These are phyloP conservation scores for Rubroboletus satanas DNA, from an alignment of 768 basidiomycete genomes.

Conservation along the genomic window DNA sequence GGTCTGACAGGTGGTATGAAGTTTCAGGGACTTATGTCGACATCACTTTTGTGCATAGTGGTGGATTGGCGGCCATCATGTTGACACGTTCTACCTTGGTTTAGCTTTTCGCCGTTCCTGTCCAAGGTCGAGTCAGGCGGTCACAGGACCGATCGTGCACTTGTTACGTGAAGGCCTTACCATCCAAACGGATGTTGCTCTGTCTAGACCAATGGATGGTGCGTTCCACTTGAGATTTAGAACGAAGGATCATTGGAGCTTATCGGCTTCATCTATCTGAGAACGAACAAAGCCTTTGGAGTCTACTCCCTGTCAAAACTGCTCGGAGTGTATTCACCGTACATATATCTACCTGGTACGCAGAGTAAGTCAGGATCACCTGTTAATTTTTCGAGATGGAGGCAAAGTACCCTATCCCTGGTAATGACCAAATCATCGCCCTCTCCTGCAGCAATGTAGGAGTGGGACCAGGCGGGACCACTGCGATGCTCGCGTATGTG, in stretches of 20 bases:
- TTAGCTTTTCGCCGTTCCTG: conserved; percentile 14
- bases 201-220: conserved; percentile 13
- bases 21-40: conserved; percentile 22
- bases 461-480: conserved; percentile 76
- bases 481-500: conserved; percentile 77
- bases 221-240: conserved; percentile 14
- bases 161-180: conserved; percentile 21
- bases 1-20: conserved; percentile 15
- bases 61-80: conserved; percentile 21
- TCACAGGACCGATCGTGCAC: conserved; percentile 10
- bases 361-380: conserved; percentile 18
- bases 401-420: conserved; percentile 31
- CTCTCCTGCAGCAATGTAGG: conserved; percentile 71
- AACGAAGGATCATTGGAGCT: conserved; percentile 23
- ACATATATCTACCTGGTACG: conserved; percentile 23
- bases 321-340: conserved; percentile 8
- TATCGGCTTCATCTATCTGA: conserved; percentile 22
- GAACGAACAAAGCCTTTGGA: conserved; percentile 15
- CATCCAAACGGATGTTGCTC: conserved; percentile 10
- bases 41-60: conserved; percentile 17
- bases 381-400: conserved; percentile 26
- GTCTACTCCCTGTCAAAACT: conserved; percentile 16
- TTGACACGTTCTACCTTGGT: conserved; percentile 24
- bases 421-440: conserved; percentile 48
- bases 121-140: conserved; percentile 8